Conservation (phyloP, 768 basidiomycete genomes). For the Scleroderma bovista region DNA sequence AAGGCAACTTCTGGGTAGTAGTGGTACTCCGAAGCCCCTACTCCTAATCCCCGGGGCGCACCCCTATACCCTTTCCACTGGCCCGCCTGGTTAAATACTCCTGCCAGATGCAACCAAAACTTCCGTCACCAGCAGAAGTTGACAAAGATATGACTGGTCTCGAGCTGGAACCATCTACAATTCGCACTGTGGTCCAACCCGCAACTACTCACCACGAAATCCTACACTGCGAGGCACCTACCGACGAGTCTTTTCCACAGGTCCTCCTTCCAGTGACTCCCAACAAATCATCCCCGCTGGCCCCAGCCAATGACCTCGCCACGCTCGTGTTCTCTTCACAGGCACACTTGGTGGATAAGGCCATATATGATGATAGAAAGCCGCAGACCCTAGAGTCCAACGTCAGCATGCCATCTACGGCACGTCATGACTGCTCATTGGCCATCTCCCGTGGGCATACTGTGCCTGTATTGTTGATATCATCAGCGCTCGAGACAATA, state of each 20-base stretch:
- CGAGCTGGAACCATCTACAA: neutral
- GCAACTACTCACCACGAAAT: neutral
- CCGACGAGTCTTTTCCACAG: neutral
- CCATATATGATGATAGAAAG: constrained; percentile 10
- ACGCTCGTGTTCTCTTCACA: constrained; percentile 6
- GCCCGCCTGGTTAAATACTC: no score
- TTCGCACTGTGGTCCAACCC: neutral
- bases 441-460: constrained; percentile 65
- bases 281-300: neutral
- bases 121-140: neutral
- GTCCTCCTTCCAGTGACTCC: neutral
- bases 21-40: no score
- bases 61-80: no score
- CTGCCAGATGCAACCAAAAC: neutral
- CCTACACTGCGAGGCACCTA: neutral
- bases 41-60: no score
- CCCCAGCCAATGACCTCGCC: constrained; percentile 2
- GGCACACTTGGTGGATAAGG: constrained; percentile 6
- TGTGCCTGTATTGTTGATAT: constrained; percentile 75
- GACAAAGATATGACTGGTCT: neutral
- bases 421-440: constrained; percentile 49
- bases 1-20: no score
- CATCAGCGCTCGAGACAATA: constrained; percentile 83
- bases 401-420: constrained; percentile 9
- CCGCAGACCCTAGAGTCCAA: constrained; percentile 19